Conservation (phyloP, 164 flowering plant genomes). For the Tetrastigma voinierianum region DNA sequence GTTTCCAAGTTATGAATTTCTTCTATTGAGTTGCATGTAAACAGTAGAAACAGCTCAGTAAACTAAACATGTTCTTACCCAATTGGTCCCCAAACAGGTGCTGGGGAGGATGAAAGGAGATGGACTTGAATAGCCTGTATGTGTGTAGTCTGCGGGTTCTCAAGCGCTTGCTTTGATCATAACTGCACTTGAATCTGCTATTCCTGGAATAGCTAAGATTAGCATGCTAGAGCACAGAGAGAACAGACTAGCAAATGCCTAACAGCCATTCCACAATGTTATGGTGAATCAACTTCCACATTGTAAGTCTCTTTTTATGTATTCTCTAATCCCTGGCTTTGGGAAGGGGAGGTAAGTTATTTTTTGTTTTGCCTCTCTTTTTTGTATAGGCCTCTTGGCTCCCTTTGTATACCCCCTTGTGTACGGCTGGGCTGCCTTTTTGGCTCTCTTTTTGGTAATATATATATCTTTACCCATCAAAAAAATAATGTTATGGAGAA, state of each 20-base stretch:
- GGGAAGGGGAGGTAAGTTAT: too few relatives aligned
- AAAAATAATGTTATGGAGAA: too few relatives aligned
- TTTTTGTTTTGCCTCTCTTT: too few relatives aligned
- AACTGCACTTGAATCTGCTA: conserved; percentile 72
- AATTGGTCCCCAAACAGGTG: conserved; percentile 95
- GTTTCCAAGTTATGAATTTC: not conserved
- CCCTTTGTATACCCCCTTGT: too few relatives aligned
- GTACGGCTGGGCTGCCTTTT: too few relatives aligned
- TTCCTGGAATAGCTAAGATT: conserved; percentile 46
- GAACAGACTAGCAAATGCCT: not conserved
- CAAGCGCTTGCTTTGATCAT: conserved; percentile 94
- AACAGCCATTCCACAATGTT: conserved; percentile 1
- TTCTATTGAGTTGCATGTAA: not conserved
- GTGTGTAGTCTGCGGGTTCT: conserved; percentile 93
- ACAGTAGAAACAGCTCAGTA: conserved; percentile 1
- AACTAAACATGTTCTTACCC: conserved; percentile 47
- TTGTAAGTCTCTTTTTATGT: too few relatives aligned
- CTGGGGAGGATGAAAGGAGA: conserved; percentile 87
- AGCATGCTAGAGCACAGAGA: not conserved
- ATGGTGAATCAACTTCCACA: too few relatives aligned
- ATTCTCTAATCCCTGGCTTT: too few relatives aligned
- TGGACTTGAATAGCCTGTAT: conserved; percentile 79
- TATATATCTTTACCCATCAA: too few relatives aligned
- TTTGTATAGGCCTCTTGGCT: too few relatives aligned
- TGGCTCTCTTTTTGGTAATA: too few relatives aligned